Percentiles rank a stretch among this genome's conserved stretches.
Evolutionary conservation across 148 eudicot genomes (phyloP).

Genomic region (Fallopia convolvulus): DNA sequence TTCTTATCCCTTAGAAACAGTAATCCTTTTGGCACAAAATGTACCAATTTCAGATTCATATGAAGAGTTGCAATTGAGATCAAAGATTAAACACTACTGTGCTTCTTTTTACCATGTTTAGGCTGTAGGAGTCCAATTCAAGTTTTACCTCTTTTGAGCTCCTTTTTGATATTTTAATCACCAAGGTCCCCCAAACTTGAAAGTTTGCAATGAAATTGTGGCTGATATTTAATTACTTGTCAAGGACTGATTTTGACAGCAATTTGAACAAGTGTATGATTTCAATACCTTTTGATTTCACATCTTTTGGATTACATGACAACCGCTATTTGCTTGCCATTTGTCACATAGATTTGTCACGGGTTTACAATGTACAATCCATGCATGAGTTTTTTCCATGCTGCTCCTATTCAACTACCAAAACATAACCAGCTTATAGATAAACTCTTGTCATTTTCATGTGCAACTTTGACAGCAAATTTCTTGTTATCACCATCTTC

Average conservation of each 20-base stretch:
- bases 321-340: background rate
- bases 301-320: background rate
- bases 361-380: background rate
- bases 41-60: no score
- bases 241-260: constrained; percentile 9
- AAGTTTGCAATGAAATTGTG: background rate
- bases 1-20: background rate
- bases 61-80: background rate
- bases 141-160: background rate
- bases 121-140: background rate
- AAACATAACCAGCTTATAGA: background rate
- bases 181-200: background rate
- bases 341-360: background rate
- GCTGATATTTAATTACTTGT: constrained; percentile 2
- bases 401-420: background rate
- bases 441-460: background rate
- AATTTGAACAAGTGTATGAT: background rate
- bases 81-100: background rate
- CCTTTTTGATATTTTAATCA: background rate
- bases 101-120: background rate
- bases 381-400: background rate
- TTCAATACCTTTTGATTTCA: background rate
- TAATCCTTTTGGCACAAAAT: no score
- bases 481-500: background rate
- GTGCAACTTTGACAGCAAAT: background rate